Percentiles rank a stretch among this genome's conserved stretches.
Evolutionary conservation across 768 basidiomycete species (phyloP).

Genomic region (Auricularia heimuer): DNA sequence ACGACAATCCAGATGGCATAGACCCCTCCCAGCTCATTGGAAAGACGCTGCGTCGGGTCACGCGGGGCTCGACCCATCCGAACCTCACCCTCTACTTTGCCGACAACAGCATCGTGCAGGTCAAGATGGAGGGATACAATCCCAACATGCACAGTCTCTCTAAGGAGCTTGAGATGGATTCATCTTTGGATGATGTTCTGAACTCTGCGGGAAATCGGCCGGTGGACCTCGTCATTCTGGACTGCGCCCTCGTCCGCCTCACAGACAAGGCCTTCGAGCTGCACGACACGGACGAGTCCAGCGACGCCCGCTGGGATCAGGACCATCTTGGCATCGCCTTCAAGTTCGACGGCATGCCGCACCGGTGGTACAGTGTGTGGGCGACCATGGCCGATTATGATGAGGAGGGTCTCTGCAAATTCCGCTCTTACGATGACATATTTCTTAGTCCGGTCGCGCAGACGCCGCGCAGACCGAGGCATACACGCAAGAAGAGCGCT

Average conservation of each 20-base stretch:
- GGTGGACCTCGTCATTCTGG: constrained; percentile 34
- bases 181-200: constrained; percentile 31
- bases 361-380: constrained; percentile 57
- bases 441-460: constrained; percentile 31
- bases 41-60: constrained; percentile 31
- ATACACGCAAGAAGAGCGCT: constrained; percentile 1
- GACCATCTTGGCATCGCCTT: constrained; percentile 24
- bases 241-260: constrained; percentile 45
- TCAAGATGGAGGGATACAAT: constrained; percentile 57
- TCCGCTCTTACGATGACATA: constrained; percentile 52
- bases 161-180: constrained; percentile 48
- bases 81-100: constrained; percentile 37
- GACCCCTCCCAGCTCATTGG: constrained; percentile 35
- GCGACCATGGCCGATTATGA: constrained; percentile 48
- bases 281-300: constrained; percentile 19
- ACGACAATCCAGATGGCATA: constrained; percentile 8
- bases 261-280: constrained; percentile 49
- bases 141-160: constrained; percentile 47
- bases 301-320: constrained; percentile 22
- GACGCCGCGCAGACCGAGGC: constrained; percentile 1
- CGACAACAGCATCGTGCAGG: constrained; percentile 34
- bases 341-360: constrained; percentile 29
- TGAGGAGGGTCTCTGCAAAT: constrained; percentile 30
- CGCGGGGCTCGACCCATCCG: constrained; percentile 35
- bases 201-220: constrained; percentile 21